These are phyloP conservation scores for Fraxinus excelsior DNA, from an alignment of 257 asterid genomes.

Conservation along the genomic window DNA sequence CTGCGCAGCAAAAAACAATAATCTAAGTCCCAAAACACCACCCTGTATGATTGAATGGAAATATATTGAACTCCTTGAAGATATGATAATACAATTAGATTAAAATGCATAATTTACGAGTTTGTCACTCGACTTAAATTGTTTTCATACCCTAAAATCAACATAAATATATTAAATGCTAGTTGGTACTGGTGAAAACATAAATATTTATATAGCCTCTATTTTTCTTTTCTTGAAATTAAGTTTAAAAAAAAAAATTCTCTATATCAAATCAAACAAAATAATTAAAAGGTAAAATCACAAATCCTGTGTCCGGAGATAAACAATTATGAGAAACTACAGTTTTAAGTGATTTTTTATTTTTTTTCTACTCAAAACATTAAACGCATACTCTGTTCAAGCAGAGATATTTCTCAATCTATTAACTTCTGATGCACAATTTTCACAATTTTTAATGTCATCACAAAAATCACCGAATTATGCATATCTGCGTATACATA, in stretches of 20 bases:
- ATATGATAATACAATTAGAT: slow-evolving; percentile 15
- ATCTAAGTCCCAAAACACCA: slow-evolving; percentile 25
- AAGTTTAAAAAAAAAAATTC: neutral
- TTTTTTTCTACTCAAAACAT: slow-evolving; percentile 14
- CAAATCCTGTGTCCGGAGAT: neutral
- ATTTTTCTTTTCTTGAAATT: neutral
- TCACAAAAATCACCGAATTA: neutral
- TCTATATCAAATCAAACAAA: neutral
- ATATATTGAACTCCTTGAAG: slow-evolving; percentile 19
- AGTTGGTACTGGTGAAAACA: slow-evolving; percentile 2
- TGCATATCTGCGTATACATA: too few relatives aligned
- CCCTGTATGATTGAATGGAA: slow-evolving; percentile 6
- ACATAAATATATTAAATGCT: neutral
- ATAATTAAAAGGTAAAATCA: neutral
- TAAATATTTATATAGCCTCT: neutral
- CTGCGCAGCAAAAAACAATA: slow-evolving; percentile 32
- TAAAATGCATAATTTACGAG: neutral
- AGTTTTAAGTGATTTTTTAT: slow-evolving; percentile 6
- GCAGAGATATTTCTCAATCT: slow-evolving; percentile 9
- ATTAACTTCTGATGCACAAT: slow-evolving; percentile 6
- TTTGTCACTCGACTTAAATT: neutral
- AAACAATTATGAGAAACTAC: neutral
- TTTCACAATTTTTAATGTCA: slow-evolving; percentile 8
- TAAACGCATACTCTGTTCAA: slow-evolving; percentile 12
- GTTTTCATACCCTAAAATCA: neutral